phyloP scores from a whole-genome alignment of 306 rosid genomes.

The Cucurbita moschata region DNA sequence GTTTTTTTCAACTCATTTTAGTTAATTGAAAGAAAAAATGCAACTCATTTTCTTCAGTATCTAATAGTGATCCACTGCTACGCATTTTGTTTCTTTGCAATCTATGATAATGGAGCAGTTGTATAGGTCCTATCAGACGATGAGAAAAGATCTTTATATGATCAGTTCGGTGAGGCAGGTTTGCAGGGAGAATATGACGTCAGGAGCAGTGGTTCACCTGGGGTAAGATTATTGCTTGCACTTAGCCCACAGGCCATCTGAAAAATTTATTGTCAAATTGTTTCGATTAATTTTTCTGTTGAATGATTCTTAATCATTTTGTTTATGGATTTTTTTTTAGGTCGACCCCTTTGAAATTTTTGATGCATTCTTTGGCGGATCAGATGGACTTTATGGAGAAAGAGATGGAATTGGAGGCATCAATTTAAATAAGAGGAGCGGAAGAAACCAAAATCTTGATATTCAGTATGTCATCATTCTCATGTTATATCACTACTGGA shows the following conservation, averaged over 20 bases:
- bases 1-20: background rate
- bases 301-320: background rate
- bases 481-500: background rate
- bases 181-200: constrained; percentile 59
- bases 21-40: background rate
- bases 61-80: background rate
- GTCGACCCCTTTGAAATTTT: constrained; percentile 71
- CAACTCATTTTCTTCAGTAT: background rate
- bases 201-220: constrained; percentile 30
- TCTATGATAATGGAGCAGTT: constrained; percentile 46
- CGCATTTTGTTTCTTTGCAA: constrained; percentile 1
- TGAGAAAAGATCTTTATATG: constrained; percentile 86
- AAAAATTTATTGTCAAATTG: background rate
- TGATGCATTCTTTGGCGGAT: constrained; percentile 59
- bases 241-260: background rate
- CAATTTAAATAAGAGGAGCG: constrained; percentile 41
- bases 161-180: constrained; percentile 87
- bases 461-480: constrained; percentile 29
- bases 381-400: constrained; percentile 55
- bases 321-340: constrained; percentile 18
- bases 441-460: constrained; percentile 37
- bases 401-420: constrained; percentile 44
- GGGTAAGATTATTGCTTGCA: constrained; percentile 37
- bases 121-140: constrained; percentile 95
- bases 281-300: background rate